Conservation (phyloP, 2,329 filamentous ascomycete species). For the Aspergillus sp. region DNA sequence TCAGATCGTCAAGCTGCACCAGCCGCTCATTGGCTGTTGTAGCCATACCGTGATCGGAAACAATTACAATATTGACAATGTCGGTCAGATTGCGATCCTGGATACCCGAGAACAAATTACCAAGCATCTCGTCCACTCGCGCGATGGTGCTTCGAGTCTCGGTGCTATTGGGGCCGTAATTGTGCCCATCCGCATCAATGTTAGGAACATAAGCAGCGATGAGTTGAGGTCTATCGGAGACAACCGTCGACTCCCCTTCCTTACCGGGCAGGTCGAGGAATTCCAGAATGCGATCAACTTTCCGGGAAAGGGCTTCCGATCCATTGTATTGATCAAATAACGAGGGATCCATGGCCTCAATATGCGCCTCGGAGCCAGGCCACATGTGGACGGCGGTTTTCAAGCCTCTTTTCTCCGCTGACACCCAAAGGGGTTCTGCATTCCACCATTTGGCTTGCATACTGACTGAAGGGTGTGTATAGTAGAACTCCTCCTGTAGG, state of each 20-base stretch:
- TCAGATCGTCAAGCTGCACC: slow-evolving; percentile 82
- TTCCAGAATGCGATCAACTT: slow-evolving; percentile 74
- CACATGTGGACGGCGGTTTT: slow-evolving; percentile 93
- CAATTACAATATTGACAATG: slow-evolving; percentile 91
- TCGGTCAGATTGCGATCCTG: slow-evolving; percentile 76
- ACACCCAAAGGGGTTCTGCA: slow-evolving; percentile 90
- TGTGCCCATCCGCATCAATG: slow-evolving; percentile 82
- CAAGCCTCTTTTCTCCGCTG: slow-evolving; percentile 77
- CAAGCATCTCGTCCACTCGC: slow-evolving; percentile 79
- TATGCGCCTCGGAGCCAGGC: slow-evolving; percentile 90
- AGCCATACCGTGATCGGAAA: slow-evolving; percentile 98
- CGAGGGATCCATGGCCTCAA: slow-evolving; percentile 67
- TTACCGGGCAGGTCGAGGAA: slow-evolving; percentile 77
- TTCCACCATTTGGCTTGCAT: slow-evolving; percentile 91
- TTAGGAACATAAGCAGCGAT: slow-evolving; percentile 94
- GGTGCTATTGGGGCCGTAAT: slow-evolving; percentile 89
- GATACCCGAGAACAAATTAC: slow-evolving; percentile 68
- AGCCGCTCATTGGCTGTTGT: slow-evolving; percentile 77
- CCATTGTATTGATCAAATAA: slow-evolving; percentile 83
- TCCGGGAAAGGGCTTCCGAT: slow-evolving; percentile 66
- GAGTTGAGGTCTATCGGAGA: slow-evolving; percentile 70
- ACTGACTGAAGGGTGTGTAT: slow-evolving; percentile 70
- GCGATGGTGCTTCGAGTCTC: slow-evolving; percentile 76
- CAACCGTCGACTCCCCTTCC: slow-evolving; percentile 50
- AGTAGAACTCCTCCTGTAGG: slow-evolving; percentile 75